These are phyloP conservation scores for Trametes hirsuta DNA, from an alignment of 1,284 basidiomycete species.

Conservation along the genomic window DNA sequence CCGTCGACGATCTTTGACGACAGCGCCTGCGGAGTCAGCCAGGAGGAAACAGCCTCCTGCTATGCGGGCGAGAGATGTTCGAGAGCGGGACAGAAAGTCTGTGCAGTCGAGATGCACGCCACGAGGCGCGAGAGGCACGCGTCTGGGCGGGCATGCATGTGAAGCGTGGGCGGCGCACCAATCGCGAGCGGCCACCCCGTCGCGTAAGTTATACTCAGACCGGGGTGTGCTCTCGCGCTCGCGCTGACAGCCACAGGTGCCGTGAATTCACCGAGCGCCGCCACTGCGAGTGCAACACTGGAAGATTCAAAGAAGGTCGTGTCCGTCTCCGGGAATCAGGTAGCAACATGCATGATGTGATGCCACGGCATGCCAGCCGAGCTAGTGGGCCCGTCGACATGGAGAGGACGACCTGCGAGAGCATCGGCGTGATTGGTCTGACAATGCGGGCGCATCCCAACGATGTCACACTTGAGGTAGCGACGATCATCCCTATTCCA, in stretches of 20 bases:
- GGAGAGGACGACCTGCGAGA: not conserved
- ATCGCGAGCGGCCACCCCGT: slow-evolving; percentile 5
- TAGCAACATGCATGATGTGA: not conserved
- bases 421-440: slow-evolving; percentile 2
- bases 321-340: not conserved
- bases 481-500: not conserved
- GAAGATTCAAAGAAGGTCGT: not conserved
- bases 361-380: not conserved
- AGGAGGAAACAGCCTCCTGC: not conserved
- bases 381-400: not conserved
- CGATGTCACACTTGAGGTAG: not conserved
- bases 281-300: not conserved
- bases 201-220: slow-evolving; percentile 14
- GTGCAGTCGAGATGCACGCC: slow-evolving; percentile 11
- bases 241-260: not conserved
- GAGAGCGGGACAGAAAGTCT: not conserved
- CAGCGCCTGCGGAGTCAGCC: not conserved
- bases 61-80: not conserved
- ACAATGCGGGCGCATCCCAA: not conserved
- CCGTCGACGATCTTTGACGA: slow-evolving; percentile 10
- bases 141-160: slow-evolving; percentile 2
- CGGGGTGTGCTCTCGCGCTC: not conserved
- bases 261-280: not conserved
- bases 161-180: slow-evolving; percentile 5
- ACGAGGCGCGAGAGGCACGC: slow-evolving; percentile 9